Evolutionary conservation across 2,329 filamentous ascomycete genomes (phyloP).

Genomic region (Colletotrichum chlorophyti): DNA sequence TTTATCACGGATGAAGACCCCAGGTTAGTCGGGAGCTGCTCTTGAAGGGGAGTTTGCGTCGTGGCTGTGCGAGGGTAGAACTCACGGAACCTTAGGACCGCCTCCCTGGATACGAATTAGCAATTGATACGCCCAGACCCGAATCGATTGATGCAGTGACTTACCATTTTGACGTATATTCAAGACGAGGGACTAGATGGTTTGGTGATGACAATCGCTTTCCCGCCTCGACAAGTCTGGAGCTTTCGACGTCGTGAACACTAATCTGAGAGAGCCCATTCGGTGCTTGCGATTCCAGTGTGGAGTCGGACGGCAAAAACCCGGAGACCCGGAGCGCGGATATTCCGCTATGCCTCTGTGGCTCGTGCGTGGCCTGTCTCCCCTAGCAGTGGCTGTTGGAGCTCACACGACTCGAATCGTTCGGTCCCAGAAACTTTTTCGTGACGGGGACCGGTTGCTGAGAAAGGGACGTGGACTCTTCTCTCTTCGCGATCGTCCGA

Average conservation of each 20-base stretch:
- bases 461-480: slow-evolving; percentile 23
- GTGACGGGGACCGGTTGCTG: slow-evolving; percentile 28
- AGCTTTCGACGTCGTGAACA: slow-evolving; percentile 28
- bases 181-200: slow-evolving; percentile 38
- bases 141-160: slow-evolving; percentile 27
- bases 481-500: slow-evolving; percentile 15
- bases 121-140: slow-evolving; percentile 2
- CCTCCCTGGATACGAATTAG: slow-evolving; percentile 69
- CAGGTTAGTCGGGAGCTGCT: slow-evolving; percentile 14
- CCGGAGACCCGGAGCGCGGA: slow-evolving; percentile 19
- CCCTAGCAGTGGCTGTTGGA: slow-evolving; percentile 20
- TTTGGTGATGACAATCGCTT: slow-evolving; percentile 31
- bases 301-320: too few species aligned
- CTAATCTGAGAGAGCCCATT: slow-evolving; percentile 19
- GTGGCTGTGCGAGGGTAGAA: slow-evolving; percentile 31
- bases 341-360: slow-evolving; percentile 12
- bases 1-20: slow-evolving; percentile 45
- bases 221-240: slow-evolving; percentile 25
- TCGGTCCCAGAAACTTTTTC: slow-evolving; percentile 44
- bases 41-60: slow-evolving; percentile 30
- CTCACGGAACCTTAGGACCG: slow-evolving; percentile 71
- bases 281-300: too few species aligned
- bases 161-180: slow-evolving; percentile 62
- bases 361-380: slow-evolving; percentile 15
- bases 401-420: slow-evolving; percentile 42